Base-by-base conservation (phyloP, 1,139 yeast genomes). In the Meyerozyma guilliermondii region DNA sequence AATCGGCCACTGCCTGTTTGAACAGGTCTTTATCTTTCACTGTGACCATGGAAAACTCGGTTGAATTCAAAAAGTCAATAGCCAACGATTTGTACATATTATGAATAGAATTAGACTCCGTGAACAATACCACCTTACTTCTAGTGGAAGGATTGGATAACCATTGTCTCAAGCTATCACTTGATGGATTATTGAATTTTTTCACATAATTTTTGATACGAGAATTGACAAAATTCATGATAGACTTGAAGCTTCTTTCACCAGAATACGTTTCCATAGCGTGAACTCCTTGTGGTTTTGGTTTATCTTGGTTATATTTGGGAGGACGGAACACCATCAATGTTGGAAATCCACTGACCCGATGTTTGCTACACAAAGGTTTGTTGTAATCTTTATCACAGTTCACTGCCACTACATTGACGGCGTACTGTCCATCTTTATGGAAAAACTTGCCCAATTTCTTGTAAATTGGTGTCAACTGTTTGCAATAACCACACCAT, bases 401-500 rank as follows among this genome's bases (percentile, higher is more conserved):
- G 62, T 91, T 82, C 7, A 92, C 91, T 11, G 96, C 87, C 2
- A 81, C 96, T 13, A 89, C 86, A 50, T 83, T 81, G 17, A 81
- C 81, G 18, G 74, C 72, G 41, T 80, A 63, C 39, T 83, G 84
- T 23, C 70, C 60, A 35, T 69, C 74, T 5, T 59, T 49, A 24
- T 73, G 71, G 10, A 86, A 65, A 35, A 66, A 63, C 43, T 76
- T 78, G 10, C 88, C 95, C 17, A 84, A 78, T 54, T 81, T 83
- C 44, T 71, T 68, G 59, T 71, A 84, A 1, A 78, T 70, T 3
- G 78, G 76, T 48, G 74, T 72, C 46, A 85, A 60, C 46, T 79
- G 74, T 49, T 78, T 72, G 55, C 94, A 85, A 57, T 84, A 80
- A 1, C 91, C 89, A 68, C 98, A 92, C 98, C 98, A 92, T 31